phyloP scores from a whole-genome alignment of 768 basidiomycete genomes.

The Trametopsis cervina region DNA sequence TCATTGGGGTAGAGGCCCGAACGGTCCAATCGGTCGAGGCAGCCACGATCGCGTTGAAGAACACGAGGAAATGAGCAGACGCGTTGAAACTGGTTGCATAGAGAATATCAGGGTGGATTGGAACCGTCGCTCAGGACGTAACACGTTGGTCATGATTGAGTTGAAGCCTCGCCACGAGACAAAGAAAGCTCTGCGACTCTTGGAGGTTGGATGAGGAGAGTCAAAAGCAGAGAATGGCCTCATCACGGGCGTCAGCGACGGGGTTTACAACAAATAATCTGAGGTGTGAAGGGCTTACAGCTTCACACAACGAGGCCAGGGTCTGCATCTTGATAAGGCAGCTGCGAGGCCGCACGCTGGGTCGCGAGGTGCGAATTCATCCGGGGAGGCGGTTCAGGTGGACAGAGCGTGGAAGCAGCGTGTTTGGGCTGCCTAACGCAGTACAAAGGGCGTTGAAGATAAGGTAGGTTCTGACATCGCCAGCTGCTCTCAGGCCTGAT shows the following conservation, averaged over 20 bases:
- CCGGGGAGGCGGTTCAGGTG: slow-evolving; percentile 59
- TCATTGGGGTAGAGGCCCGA: slow-evolving; percentile 69
- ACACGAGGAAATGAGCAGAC: slow-evolving; percentile 53
- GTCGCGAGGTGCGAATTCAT: slow-evolving; percentile 36
- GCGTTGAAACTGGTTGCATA: slow-evolving; percentile 30
- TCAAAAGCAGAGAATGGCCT: slow-evolving; percentile 1
- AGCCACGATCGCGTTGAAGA: slow-evolving; percentile 53
- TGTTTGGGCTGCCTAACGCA: slow-evolving; percentile 51
- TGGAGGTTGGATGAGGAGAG: neutral
- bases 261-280: slow-evolving; percentile 4
- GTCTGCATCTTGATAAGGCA: slow-evolving; percentile 44
- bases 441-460: slow-evolving; percentile 46
- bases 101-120: slow-evolving; percentile 18
- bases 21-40: slow-evolving; percentile 46
- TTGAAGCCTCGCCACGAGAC: slow-evolving; percentile 10
- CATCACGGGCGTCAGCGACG: neutral
- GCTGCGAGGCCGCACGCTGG: slow-evolving; percentile 44
- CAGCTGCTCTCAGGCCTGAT: slow-evolving; percentile 17
- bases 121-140: slow-evolving; percentile 12
- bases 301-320: slow-evolving; percentile 13
- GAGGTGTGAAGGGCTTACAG: slow-evolving; percentile 9
- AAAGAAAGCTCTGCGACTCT: slow-evolving; percentile 5
- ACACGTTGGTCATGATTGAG: slow-evolving; percentile 4
- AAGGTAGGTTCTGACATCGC: slow-evolving; percentile 32
- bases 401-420: slow-evolving; percentile 56